Conservation (phyloP, 768 basidiomycete species). For the Chalciporus sphaerocephalus region DNA sequence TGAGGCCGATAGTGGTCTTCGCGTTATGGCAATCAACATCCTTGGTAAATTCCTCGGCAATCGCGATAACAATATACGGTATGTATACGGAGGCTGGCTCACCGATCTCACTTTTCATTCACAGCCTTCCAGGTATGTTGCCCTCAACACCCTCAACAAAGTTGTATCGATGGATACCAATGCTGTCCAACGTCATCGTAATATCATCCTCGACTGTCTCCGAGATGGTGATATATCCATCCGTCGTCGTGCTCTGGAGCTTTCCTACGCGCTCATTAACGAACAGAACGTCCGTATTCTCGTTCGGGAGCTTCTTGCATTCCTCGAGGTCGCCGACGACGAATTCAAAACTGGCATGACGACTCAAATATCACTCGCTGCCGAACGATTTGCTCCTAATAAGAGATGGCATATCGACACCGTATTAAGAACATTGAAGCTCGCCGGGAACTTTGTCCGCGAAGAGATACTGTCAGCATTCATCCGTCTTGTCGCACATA, state of each 20-base stretch:
- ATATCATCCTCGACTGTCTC: conserved; percentile 97
- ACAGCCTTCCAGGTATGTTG: conserved; percentile 71
- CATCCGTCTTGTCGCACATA: conserved; percentile 93
- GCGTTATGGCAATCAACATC: conserved; percentile 99
- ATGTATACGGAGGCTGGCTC: conserved; percentile 19
- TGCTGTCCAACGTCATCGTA: conserved; percentile 95
- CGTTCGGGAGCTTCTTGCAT: conserved; percentile 87
- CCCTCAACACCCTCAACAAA: conserved; percentile 96
- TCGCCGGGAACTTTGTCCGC: conserved; percentile 95
- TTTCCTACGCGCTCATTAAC: conserved; percentile 96
- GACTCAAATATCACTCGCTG: conserved; percentile 92
- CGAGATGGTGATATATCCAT: conserved; percentile 99
- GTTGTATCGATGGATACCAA: conserved; percentile 97
- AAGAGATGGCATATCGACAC: conserved; percentile 99
- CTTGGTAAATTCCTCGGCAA: conserved; percentile 97
- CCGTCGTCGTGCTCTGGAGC: conserved; percentile 89
- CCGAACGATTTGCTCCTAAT: conserved; percentile 95
- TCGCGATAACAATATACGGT: conserved; percentile 98
- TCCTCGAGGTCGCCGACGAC: conserved; percentile 97
- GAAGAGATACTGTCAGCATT: conserved; percentile 95
- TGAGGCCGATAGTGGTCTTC: conserved; percentile 90
- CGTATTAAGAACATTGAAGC: conserved; percentile 83
- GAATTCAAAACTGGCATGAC: conserved; percentile 99
- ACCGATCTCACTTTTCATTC: conserved; percentile 3
- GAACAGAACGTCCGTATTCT: conserved; percentile 91